These are phyloP conservation scores for Magnaporthiopsis rhizophila DNA, from an alignment of 2,329 filamentous ascomycete genomes.

Conservation along the genomic window DNA sequence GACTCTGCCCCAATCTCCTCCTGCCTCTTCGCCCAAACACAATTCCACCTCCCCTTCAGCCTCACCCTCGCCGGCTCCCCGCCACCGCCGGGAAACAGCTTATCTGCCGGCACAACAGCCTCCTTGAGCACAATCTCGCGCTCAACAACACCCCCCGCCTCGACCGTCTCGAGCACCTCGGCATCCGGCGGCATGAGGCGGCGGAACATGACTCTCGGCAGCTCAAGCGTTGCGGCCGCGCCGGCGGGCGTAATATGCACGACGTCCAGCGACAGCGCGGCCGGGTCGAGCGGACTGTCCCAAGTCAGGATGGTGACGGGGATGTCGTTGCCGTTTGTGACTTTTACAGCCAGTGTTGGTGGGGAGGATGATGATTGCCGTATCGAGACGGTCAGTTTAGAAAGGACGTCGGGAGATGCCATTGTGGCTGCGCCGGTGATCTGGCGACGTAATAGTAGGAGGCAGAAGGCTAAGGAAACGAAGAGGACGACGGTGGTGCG, in stretches of 20 bases:
- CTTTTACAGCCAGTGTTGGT: slow-evolving; percentile 9
- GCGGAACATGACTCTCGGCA: slow-evolving; percentile 10
- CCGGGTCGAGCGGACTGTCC: slow-evolving; percentile 11
- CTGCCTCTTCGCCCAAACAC: neutral
- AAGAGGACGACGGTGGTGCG: neutral
- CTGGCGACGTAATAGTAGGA: neutral
- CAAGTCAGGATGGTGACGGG: slow-evolving; percentile 13
- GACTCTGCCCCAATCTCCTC: slow-evolving; percentile 1
- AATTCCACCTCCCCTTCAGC: slow-evolving; percentile 2
- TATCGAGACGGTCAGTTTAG: slow-evolving; percentile 5
- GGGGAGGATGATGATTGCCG: neutral
- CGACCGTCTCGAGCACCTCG: slow-evolving; percentile 8
- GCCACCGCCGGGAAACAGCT: slow-evolving; percentile 1
- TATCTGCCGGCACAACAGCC: neutral
- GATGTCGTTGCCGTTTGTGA: slow-evolving; percentile 10
- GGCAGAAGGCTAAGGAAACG: neutral
- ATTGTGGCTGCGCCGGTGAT: neutral
- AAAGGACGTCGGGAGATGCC: neutral
- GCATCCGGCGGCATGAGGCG: slow-evolving; percentile 10
- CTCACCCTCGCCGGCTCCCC: neutral
- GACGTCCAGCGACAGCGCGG: slow-evolving; percentile 10
- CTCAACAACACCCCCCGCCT: slow-evolving; percentile 5
- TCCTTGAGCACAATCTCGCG: neutral
- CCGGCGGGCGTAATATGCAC: slow-evolving; percentile 6
- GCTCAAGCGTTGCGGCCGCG: slow-evolving; percentile 5